Conservation (phyloP, 768 basidiomycete species). For the Paxillus rubicundulus region DNA sequence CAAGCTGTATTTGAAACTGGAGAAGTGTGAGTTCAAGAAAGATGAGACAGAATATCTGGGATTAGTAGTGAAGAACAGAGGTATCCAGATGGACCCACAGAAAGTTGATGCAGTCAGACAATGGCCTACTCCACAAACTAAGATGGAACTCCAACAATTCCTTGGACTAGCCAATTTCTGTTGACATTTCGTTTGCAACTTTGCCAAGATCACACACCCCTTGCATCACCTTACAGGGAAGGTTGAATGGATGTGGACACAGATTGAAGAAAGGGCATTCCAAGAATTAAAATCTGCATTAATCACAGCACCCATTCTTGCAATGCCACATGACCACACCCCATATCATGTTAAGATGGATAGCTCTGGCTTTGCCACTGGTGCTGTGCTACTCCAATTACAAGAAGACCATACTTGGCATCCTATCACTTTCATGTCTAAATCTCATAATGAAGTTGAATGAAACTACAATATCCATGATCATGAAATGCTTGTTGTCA, state of each 20-base stretch:
- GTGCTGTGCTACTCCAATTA: constrained; percentile 27
- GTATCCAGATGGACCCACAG: constrained; percentile 1
- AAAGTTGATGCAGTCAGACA: constrained; percentile 38
- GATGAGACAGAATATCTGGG: neutral
- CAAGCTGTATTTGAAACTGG: neutral
- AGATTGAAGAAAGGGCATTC: constrained; percentile 24
- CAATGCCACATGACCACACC: constrained; percentile 4
- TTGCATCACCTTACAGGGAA: constrained; percentile 31
- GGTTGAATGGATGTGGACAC: constrained; percentile 26
- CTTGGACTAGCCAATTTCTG: constrained; percentile 42
- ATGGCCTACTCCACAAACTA: constrained; percentile 37
- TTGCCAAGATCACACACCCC: constrained; percentile 26
- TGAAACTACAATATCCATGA: constrained; percentile 25
- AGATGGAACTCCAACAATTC: constrained; percentile 39
- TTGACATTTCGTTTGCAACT: constrained; percentile 31
- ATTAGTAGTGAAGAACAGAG: neutral
- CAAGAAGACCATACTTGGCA: constrained; percentile 25
- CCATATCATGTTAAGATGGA: constrained; percentile 28
- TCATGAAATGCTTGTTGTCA: constrained; percentile 47
- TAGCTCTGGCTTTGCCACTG: constrained; percentile 32
- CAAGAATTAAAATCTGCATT: constrained; percentile 28
- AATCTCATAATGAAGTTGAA: too few relatives aligned
- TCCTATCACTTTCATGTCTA: constrained; percentile 14
- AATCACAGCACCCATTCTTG: constrained; percentile 25
- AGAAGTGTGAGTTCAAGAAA: neutral